Evolutionary conservation across 140 eudicot species (phyloP).

Genomic region (Senecio squalidus): DNA sequence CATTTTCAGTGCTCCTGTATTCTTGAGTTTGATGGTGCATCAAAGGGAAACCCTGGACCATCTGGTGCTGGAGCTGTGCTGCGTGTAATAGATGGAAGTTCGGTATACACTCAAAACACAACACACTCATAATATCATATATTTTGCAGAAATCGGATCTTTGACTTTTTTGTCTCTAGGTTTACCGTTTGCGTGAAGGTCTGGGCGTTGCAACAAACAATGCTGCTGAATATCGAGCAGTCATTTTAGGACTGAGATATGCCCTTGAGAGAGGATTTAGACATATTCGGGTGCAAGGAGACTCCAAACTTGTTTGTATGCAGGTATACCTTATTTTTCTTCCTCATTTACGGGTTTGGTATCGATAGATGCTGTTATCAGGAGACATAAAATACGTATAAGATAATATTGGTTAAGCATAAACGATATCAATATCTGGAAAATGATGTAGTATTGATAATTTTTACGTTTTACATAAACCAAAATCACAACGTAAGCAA

Average conservation of each 20-base stretch:
- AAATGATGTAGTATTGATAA: no score
- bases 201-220: slow-evolving; percentile 75
- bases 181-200: slow-evolving; percentile 73
- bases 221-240: slow-evolving; percentile 74
- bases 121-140: background rate
- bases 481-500: no score
- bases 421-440: no score
- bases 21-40: slow-evolving; percentile 86
- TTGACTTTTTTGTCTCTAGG: slow-evolving; percentile 32
- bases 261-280: slow-evolving; percentile 67
- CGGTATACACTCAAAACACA: slow-evolving; percentile 34
- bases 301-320: slow-evolving; percentile 75
- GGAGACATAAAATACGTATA: no score
- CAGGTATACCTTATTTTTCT: slow-evolving; percentile 49
- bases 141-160: background rate
- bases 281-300: slow-evolving; percentile 66
- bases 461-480: no score
- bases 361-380: no score
- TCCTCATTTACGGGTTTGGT: no score
- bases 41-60: slow-evolving; percentile 88
- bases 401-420: no score
- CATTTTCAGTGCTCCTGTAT: slow-evolving; percentile 48
- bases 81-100: slow-evolving; percentile 65
- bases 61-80: slow-evolving; percentile 88
- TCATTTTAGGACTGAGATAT: slow-evolving; percentile 57